These are phyloP conservation scores for Dimocarpus longan DNA, from an alignment of 345 rosid species.

Conservation along the genomic window DNA sequence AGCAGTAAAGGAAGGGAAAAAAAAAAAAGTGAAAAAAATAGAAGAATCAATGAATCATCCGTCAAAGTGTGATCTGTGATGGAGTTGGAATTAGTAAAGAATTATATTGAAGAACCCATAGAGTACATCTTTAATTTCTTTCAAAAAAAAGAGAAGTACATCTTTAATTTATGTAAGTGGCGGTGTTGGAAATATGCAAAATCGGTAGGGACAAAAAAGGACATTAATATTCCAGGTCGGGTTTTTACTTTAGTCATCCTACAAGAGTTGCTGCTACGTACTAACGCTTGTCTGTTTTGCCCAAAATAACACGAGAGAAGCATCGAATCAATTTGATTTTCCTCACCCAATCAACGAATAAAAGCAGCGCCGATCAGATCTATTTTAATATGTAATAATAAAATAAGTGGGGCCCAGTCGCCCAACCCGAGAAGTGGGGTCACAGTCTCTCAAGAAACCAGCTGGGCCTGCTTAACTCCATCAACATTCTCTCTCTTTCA, in stretches of 20 bases:
- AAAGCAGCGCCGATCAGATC: neutral
- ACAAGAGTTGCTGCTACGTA: no score
- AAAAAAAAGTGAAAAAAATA: no score
- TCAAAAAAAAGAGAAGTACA: no score
- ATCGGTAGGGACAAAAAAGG: neutral
- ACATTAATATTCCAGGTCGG: no score
- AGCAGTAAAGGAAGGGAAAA: no score
- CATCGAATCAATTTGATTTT: neutral
- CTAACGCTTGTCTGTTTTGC: neutral
- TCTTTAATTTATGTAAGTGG: neutral
- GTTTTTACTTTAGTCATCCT: neutral
- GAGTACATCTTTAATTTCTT: no score
- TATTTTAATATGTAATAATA: neutral
- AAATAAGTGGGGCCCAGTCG: conserved; percentile 24
- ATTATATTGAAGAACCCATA: no score
- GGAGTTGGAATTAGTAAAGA: neutral
- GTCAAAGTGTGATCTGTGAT: no score
- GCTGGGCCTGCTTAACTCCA: conserved; percentile 21
- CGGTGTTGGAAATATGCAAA: neutral
- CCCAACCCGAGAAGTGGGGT: conserved; percentile 23
- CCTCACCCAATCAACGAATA: neutral
- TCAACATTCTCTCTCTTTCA: neutral
- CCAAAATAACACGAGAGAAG: neutral
- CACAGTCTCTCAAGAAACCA: conserved; percentile 18
- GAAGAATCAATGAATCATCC: no score